phyloP scores from a whole-genome alignment of 768 basidiomycete genomes.

The Royoungia palumana region DNA sequence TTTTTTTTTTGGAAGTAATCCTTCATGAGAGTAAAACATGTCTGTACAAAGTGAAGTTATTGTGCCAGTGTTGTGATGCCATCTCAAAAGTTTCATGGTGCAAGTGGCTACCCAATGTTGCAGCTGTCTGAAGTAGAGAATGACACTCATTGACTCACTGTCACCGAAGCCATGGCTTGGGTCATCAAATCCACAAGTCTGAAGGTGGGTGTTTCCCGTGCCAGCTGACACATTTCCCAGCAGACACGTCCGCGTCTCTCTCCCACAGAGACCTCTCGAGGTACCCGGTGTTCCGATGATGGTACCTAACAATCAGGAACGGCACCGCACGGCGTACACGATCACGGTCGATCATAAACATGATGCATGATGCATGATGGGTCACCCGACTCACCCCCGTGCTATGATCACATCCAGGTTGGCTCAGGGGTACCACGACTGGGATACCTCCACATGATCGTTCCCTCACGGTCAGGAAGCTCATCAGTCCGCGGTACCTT shows the following conservation, averaged over 20 bases:
- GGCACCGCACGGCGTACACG: conserved; percentile 91
- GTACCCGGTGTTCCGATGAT: conserved; percentile 88
- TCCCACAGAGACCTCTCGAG: conserved; percentile 72
- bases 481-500: conserved; percentile 59
- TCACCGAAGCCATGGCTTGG: no score
- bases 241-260: conserved; percentile 89
- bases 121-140: no score
- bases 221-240: conserved; percentile 41
- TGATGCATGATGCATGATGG: no score
- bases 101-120: no score
- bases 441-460: conserved; percentile 98
- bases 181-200: conserved; percentile 84
- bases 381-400: no score
- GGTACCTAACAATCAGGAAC: conserved; percentile 87
- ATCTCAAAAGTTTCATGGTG: no score
- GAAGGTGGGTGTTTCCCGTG: conserved; percentile 17
- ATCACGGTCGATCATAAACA: conserved; percentile 92
- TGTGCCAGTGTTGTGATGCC: no score
- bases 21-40: no score
- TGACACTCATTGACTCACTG: no score
- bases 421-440: conserved; percentile 81
- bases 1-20: no score
- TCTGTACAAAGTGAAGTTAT: no score
- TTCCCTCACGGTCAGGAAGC: conserved; percentile 77
- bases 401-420: not conserved